These are phyloP conservation scores for Trichosporon ovoides DNA, from an alignment of 1,284 basidiomycete species.

Conservation along the genomic window DNA sequence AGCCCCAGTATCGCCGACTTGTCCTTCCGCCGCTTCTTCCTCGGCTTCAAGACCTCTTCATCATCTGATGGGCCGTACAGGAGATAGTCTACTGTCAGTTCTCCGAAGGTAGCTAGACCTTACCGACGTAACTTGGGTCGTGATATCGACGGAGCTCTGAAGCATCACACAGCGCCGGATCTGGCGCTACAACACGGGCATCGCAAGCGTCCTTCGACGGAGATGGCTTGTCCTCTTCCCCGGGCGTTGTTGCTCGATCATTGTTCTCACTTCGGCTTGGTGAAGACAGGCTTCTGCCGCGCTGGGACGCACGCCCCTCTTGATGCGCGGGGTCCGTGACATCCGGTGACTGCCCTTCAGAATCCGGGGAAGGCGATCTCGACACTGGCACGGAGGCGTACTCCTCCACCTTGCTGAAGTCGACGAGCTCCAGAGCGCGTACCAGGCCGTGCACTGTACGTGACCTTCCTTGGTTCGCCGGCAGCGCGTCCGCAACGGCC, in stretches of 20 bases:
- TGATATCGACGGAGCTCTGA: slow-evolving; percentile 48
- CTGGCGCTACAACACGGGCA: slow-evolving; percentile 26
- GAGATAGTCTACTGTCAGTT: slow-evolving; percentile 19
- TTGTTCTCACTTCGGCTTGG: too few species aligned
- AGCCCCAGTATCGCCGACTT: slow-evolving; percentile 52
- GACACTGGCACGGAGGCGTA: too few species aligned
- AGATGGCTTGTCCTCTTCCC: too few species aligned
- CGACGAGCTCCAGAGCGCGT: slow-evolving; percentile 57
- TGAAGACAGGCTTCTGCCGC: too few species aligned
- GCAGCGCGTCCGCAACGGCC: slow-evolving; percentile 54
- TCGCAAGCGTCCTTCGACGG: too few species aligned
- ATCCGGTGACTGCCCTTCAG: too few species aligned
- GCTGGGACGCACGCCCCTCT: too few species aligned
- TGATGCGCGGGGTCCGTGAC: too few species aligned
- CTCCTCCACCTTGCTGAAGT: too few species aligned
- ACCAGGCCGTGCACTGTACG: slow-evolving; percentile 70
- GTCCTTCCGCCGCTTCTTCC: slow-evolving; percentile 45
- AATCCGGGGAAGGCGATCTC: too few species aligned
- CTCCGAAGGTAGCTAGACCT: too few species aligned
- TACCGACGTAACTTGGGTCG: slow-evolving; percentile 48
- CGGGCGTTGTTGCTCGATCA: too few species aligned
- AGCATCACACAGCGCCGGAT: slow-evolving; percentile 26
- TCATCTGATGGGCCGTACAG: slow-evolving; percentile 9
- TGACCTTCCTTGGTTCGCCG: slow-evolving; percentile 77
- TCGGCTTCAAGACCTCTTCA: slow-evolving; percentile 16